phyloP scores from a whole-genome alignment of 1,284 basidiomycete species.

The Puccinia triticina region DNA sequence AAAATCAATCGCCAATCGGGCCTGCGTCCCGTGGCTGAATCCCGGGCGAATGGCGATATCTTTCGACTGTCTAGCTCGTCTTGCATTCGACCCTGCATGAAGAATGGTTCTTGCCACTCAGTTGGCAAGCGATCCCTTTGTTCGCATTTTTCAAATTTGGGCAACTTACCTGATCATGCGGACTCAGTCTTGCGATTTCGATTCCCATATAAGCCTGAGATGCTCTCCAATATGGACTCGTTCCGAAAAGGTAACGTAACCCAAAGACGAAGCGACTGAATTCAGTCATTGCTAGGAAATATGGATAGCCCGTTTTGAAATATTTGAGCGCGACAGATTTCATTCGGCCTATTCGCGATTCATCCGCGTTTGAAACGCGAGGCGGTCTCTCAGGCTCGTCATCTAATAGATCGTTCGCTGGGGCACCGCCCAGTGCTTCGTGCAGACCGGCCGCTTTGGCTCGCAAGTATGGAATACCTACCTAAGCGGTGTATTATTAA shows the following conservation, averaged over 20 bases:
- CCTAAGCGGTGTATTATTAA: constrained; percentile 62
- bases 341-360: background rate
- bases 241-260: constrained; percentile 85
- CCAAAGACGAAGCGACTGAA: constrained; percentile 80
- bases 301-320: constrained; percentile 69
- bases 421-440: constrained; percentile 82
- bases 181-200: constrained; percentile 74
- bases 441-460: constrained; percentile 87
- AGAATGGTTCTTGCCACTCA: constrained; percentile 64
- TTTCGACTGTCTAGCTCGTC: constrained; percentile 54
- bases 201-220: constrained; percentile 85
- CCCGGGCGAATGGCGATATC: constrained; percentile 61
- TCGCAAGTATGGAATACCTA: constrained; percentile 84
- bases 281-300: constrained; percentile 76
- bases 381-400: constrained; percentile 60
- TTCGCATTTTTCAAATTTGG: background rate
- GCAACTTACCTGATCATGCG: constrained; percentile 67
- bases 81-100: constrained; percentile 55
- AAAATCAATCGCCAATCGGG: constrained; percentile 13
- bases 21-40: constrained; percentile 8
- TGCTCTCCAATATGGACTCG: constrained; percentile 83
- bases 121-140: background rate
- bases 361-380: constrained; percentile 21
- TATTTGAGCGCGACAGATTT: constrained; percentile 55
- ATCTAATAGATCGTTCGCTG: constrained; percentile 70